Conservation (phyloP, 176 grass and related monocot species). For the Avena sativa region DNA sequence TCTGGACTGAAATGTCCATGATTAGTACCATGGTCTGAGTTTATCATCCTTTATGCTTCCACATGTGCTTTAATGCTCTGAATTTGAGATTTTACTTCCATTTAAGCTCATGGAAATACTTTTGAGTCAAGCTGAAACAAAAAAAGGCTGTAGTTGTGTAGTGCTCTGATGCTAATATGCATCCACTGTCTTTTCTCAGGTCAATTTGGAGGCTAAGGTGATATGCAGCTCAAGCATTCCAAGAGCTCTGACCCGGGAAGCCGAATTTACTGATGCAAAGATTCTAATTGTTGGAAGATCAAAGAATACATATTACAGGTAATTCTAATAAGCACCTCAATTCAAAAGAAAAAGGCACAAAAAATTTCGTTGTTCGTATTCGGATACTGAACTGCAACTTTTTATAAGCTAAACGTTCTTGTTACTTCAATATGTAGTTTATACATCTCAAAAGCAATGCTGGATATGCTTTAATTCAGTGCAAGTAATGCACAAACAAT, state of each 20-base stretch:
- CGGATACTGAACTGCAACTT: not conserved
- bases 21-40: slow-evolving; percentile 29
- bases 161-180: not conserved
- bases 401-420: not conserved
- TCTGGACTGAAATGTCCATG: slow-evolving; percentile 2
- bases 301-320: slow-evolving; percentile 65
- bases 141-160: not conserved
- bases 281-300: slow-evolving; percentile 80
- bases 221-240: slow-evolving; percentile 75
- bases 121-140: slow-evolving; percentile 17
- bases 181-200: slow-evolving; percentile 45
- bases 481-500: not conserved
- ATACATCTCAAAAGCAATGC: not conserved
- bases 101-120: not conserved
- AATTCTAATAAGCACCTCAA: not conserved
- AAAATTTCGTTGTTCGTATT: not conserved
- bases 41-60: slow-evolving; percentile 31
- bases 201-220: slow-evolving; percentile 94
- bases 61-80: not conserved
- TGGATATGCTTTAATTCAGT: not conserved
- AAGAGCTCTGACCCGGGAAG: slow-evolving; percentile 76
- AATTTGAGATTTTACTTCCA: not conserved
- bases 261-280: slow-evolving; percentile 59
- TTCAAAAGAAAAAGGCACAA: not conserved
- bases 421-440: not conserved